phyloP scores from a whole-genome alignment of 2,329 filamentous ascomycete genomes.

The Juglanconis juglandina region DNA sequence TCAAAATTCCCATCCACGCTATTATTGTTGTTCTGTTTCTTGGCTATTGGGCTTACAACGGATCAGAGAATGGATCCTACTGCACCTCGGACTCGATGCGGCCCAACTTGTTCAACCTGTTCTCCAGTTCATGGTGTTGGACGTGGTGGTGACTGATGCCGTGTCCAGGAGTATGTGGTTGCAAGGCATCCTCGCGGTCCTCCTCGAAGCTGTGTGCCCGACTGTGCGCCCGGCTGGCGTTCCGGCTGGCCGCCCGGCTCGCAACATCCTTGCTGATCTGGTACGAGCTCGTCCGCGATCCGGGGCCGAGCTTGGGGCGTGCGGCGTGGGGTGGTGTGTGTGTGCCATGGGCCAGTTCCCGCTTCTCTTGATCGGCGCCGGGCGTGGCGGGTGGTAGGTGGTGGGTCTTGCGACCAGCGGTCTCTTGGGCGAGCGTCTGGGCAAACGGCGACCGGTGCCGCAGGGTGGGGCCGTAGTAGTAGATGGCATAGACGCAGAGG shows the following conservation, averaged over 20 bases:
- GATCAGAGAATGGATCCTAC: conserved; percentile 4
- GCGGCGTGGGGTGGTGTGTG: background rate
- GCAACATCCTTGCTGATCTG: conserved; percentile 9
- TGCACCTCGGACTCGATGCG: conserved; percentile 16
- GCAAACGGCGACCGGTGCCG: conserved; percentile 63
- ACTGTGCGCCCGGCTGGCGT: conserved; percentile 9
- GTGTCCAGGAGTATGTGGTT: background rate
- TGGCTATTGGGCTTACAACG: background rate
- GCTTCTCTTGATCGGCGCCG: background rate
- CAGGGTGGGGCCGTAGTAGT: conserved; percentile 59
- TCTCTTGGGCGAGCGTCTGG: conserved; percentile 50
- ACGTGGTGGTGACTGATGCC: background rate
- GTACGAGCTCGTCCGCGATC: conserved; percentile 14
- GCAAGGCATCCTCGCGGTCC: background rate
- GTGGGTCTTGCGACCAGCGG: conserved; percentile 12
- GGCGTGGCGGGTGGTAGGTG: background rate
- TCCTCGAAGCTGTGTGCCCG: conserved; percentile 16
- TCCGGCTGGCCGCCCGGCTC: conserved; percentile 1
- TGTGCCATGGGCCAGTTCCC: background rate
- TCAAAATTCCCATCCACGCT: background rate
- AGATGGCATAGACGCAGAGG: conserved; percentile 62
- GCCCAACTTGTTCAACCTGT: conserved; percentile 8
- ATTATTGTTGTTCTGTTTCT: background rate
- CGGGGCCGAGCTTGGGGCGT: conserved; percentile 12
- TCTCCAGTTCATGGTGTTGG: conserved; percentile 13